Conservation (phyloP, 306 rosid species). For the Ceratonia siliqua region DNA sequence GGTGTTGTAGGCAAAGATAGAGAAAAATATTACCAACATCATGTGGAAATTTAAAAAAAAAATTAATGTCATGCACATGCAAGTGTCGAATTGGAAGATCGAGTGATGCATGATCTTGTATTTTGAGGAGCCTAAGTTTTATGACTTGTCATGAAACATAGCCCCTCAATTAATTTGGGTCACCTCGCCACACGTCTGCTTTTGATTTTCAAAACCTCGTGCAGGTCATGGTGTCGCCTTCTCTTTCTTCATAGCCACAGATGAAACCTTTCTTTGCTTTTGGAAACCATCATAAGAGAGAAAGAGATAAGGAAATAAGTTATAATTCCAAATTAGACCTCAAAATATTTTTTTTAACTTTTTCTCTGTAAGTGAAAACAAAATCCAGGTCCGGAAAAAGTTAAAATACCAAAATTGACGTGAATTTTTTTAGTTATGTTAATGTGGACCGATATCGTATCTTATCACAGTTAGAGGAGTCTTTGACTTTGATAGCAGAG, state of each 20-base stretch:
- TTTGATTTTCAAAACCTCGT: conserved; percentile 4
- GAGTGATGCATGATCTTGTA: neutral
- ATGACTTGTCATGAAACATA: neutral
- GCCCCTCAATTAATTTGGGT: neutral
- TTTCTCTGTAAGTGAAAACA: no score
- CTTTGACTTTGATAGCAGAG: neutral
- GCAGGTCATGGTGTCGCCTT: neutral
- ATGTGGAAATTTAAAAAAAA: neutral
- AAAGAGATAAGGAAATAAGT: no score
- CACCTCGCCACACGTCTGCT: neutral
- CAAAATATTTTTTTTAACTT: no score
- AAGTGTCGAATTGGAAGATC: neutral
- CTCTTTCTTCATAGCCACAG: neutral
- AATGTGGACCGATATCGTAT: neutral
- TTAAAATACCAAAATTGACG: neutral
- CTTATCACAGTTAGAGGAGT: neutral
- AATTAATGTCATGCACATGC: neutral
- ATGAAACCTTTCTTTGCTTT: no score
- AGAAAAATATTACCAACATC: neutral
- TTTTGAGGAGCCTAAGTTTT: neutral
- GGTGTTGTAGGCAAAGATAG: neutral
- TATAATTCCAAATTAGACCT: no score
- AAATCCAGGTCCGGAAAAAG: no score
- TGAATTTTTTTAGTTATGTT: neutral
- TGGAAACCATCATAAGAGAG: no score